A percentile compares a stretch with the other conserved stretches of the same genome.
These are phyloP conservation scores for Zizania latifolia DNA, from an alignment of 176 grass and related monocot genomes.

Conservation along the genomic window DNA sequence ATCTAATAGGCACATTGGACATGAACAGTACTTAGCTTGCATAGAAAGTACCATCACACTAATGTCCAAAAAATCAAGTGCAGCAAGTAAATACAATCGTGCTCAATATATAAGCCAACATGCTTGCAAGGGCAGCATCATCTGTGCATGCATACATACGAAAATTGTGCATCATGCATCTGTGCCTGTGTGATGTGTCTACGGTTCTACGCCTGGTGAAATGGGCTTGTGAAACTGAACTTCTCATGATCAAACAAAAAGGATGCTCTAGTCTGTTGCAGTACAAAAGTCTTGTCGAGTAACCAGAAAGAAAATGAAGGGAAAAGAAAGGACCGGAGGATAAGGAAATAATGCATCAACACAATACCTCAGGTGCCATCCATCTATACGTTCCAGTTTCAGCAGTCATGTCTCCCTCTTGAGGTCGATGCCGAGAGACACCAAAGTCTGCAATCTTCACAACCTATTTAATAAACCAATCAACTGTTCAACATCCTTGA, in stretches of 20 bases:
- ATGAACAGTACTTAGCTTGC: not conserved
- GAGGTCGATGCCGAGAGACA: slow-evolving; percentile 61
- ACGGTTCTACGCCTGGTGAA: not conserved
- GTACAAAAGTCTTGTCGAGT: not conserved
- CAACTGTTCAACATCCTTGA: slow-evolving; percentile 24
- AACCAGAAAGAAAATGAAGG: slow-evolving; percentile 6
- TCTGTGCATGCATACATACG: not conserved
- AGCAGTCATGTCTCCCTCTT: slow-evolving; percentile 84
- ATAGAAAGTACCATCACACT: not conserved
- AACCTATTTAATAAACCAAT: slow-evolving; percentile 46
- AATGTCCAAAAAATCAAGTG: not conserved
- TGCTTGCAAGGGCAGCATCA: too few relatives aligned
- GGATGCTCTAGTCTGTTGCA: not conserved
- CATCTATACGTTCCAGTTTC: slow-evolving; percentile 98
- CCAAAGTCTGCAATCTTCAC: slow-evolving; percentile 97
- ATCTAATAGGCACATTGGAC: slow-evolving; percentile 1
- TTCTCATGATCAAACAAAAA: not conserved
- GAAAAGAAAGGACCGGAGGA: not conserved
- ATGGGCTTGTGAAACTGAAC: not conserved
- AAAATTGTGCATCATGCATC: not conserved
- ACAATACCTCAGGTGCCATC: slow-evolving; percentile 94
- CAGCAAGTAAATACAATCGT: not conserved
- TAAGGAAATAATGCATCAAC: slow-evolving; percentile 3
- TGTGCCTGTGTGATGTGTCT: not conserved
- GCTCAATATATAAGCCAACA: not conserved